These are phyloP conservation scores for Aegilops bicornis DNA, from an alignment of 176 grass and related monocot species.

Conservation along the genomic window DNA sequence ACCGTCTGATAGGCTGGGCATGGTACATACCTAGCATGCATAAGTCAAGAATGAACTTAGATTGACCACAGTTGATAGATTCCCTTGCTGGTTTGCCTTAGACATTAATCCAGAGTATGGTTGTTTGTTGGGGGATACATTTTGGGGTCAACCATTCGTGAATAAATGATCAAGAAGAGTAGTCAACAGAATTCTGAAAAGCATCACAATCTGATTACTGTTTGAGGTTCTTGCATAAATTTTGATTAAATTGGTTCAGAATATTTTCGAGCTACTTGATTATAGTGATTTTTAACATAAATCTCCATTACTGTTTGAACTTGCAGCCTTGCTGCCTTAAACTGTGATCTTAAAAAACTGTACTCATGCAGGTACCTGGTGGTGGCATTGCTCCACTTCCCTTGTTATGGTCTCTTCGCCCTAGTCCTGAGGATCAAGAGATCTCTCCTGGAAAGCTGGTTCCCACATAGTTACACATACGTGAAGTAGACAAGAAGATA, in stretches of 20 bases:
- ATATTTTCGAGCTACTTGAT: neutral
- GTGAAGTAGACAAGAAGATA: conserved; percentile 32
- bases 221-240: neutral
- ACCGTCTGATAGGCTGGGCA: neutral
- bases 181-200: neutral
- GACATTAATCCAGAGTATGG: neutral
- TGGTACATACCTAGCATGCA: neutral
- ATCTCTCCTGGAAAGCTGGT: conserved; percentile 56
- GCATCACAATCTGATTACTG: neutral
- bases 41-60: neutral
- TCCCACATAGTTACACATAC: conserved; percentile 47
- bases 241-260: neutral
- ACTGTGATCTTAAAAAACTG: neutral
- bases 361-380: conserved; percentile 41
- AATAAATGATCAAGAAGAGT: neutral
- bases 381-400: conserved; percentile 77
- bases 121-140: neutral
- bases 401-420: conserved; percentile 71
- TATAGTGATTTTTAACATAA: neutral
- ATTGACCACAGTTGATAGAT: neutral
- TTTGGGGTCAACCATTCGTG: neutral
- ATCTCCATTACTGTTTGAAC: neutral
- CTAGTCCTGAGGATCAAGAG: conserved; percentile 69
- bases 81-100: neutral
- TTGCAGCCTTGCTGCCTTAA: neutral